Percentiles rank a stretch among this genome's conserved stretches.
Evolutionary conservation across 768 basidiomycete genomes (phyloP).

Genomic region (Hirschioporus abietinus): DNA sequence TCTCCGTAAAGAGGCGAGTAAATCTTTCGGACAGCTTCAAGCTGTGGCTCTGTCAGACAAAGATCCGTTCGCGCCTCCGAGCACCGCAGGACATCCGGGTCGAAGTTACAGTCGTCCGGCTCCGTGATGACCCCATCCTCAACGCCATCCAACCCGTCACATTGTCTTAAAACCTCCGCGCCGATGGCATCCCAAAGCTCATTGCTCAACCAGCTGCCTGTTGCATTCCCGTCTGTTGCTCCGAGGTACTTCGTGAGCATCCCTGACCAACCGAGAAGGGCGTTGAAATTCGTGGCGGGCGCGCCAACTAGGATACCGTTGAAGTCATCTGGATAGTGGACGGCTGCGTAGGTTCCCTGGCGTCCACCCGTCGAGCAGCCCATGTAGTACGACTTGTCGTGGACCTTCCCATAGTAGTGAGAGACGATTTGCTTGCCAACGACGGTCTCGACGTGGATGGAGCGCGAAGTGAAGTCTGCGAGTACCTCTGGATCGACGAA

Average conservation of each 20-base stretch:
- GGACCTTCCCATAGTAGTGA: constrained; percentile 19
- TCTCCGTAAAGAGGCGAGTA: neutral
- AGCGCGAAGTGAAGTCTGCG: constrained; percentile 24
- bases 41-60: constrained; percentile 4
- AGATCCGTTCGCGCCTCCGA: neutral
- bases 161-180: constrained; percentile 26
- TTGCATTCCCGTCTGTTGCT: constrained; percentile 1
- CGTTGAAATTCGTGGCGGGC: constrained; percentile 14
- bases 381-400: constrained; percentile 24
- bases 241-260: constrained; percentile 16
- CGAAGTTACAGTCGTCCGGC: constrained; percentile 16
- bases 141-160: constrained; percentile 26
- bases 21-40: neutral
- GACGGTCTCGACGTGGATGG: constrained; percentile 22
- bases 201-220: constrained; percentile 17
- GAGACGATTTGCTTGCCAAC: constrained; percentile 23
- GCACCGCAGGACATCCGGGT: neutral
- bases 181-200: constrained; percentile 23
- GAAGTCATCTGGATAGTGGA: constrained; percentile 26
- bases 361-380: constrained; percentile 29
- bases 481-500: constrained; percentile 20
- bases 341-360: constrained; percentile 19
- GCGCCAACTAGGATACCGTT: constrained; percentile 23
- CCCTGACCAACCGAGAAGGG: constrained; percentile 14
- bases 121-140: constrained; percentile 25